phyloP scores from a whole-genome alignment of 2,329 filamentous ascomycete species.

The Fusarium compactum region DNA sequence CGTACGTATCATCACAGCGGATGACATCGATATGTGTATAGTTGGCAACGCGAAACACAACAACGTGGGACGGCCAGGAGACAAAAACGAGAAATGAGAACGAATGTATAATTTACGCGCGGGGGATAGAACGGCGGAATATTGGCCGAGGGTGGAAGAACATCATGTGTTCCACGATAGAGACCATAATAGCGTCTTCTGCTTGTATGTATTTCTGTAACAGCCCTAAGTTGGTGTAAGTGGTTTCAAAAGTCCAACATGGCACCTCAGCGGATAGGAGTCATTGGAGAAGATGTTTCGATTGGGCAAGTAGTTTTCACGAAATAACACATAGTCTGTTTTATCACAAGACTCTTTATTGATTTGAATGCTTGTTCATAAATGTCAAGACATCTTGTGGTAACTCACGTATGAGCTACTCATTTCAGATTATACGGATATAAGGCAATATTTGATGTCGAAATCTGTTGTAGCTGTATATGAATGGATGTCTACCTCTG shows the following conservation, averaged over 20 bases:
- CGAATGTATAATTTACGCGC: conserved; percentile 31
- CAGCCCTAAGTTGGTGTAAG: conserved; percentile 27
- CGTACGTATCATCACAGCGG: background rate
- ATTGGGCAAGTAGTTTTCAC: conserved; percentile 23
- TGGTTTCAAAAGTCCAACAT: conserved; percentile 30
- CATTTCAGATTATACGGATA: background rate
- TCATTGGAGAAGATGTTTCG: conserved; percentile 21
- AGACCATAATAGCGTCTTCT: conserved; percentile 32
- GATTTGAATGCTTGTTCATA: background rate
- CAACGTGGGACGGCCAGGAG: background rate
- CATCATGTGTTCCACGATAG: conserved; percentile 36
- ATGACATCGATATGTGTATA: conserved; percentile 27
- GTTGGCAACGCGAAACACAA: conserved; percentile 15
- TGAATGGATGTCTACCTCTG: background rate
- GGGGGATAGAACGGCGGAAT: conserved; percentile 11
- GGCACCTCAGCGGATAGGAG: conserved; percentile 41
- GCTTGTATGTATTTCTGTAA: conserved; percentile 35
- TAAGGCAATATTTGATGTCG: background rate
- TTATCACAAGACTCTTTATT: background rate
- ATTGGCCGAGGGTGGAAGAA: background rate
- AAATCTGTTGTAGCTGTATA: conserved; percentile 1
- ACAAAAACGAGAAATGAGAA: conserved; percentile 25
- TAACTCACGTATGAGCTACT: background rate
- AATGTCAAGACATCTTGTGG: too few relatives aligned
- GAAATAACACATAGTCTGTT: conserved; percentile 18